Evolutionary conservation across 2,329 filamentous ascomycete species (phyloP).

Genomic region (Epichloe aotearoae): DNA sequence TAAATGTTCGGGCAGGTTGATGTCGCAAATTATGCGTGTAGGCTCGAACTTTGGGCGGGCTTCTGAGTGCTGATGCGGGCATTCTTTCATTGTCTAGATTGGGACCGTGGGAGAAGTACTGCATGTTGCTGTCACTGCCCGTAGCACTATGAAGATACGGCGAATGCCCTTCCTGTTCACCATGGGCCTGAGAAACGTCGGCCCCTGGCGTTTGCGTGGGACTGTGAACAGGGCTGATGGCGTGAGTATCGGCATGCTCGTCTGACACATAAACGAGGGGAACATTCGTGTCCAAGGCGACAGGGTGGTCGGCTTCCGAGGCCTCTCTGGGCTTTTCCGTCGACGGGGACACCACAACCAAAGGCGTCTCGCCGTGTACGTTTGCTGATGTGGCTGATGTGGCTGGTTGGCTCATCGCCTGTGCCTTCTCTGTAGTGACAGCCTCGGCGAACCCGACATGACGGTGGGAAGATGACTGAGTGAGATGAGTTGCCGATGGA

Average conservation of each 20-base stretch:
- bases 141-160: conserved; percentile 2
- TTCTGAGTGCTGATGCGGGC: conserved; percentile 21
- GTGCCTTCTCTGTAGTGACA: conserved; percentile 6
- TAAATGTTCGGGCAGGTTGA: conserved; percentile 55
- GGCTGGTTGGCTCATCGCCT: neutral
- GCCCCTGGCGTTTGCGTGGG: conserved; percentile 1
- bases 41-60: conserved; percentile 23
- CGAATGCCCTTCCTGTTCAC: neutral
- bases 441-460: conserved; percentile 44
- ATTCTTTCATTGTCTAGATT: conserved; percentile 31
- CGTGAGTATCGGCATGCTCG: conserved; percentile 1
- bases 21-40: conserved; percentile 63
- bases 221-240: neutral
- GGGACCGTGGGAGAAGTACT: conserved; percentile 15
- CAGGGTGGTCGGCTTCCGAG: neutral
- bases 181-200: neutral
- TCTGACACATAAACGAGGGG: conserved; percentile 3
- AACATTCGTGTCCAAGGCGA: conserved; percentile 3
- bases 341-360: neutral
- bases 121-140: conserved; percentile 12
- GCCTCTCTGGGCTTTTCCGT: neutral
- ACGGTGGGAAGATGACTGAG: conserved; percentile 12
- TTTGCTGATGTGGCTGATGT: neutral
- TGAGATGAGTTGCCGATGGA: conserved; percentile 10
- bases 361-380: neutral